Evolutionary conservation across 1,284 basidiomycete species (phyloP), one percentile per base, ranked within the genome.

Genomic region (Inonotus obliquus): DNA sequence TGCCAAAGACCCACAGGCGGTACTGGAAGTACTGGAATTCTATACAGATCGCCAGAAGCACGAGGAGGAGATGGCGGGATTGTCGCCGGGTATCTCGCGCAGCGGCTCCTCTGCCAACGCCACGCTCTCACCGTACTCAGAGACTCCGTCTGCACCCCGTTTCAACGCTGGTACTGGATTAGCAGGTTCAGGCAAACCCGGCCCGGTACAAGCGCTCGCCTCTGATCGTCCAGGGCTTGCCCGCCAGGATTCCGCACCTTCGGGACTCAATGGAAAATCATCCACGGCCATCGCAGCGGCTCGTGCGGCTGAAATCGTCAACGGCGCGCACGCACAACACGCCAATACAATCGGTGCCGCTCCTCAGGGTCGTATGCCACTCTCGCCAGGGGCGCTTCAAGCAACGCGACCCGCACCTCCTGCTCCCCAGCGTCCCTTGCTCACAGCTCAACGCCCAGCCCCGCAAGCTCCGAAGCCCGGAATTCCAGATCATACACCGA

Each of bases 31-130:
- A 0, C 87, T 99, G 62, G 95, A 98, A 71, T 99, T 98, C 77
- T 98, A 98, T 76, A 98, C 96, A 13, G 94, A 97, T 72, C 94
- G 95, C 69, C 94, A 98, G 78, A 95, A 94, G 73, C 86, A 90
- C n/a, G 91, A 92, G 70, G 93, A 96, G 69, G 87, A 89, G 78
- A 82, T 78, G 72, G 74, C 79, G 65, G 75, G 75, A 73, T 57
- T 62, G 66, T 64, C 69, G 41, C 29, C 64, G 35, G 49, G 47
- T 37, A 57, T 72, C 41, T 52, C 72, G 23, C 69, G 72, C 1
- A 65, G 71, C 39, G 49, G 60, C 37, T 74, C 73, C 27, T 65
- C 62, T 23, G 60, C 65, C 39, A 61, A 47, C 57, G 68, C 66
- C 14, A 70, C 72, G 9, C 70, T 77, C 39, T 71, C 73, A 0